Conservation (phyloP, 805 yeast genomes). For the Saccharomycopsis capsularis region DNA sequence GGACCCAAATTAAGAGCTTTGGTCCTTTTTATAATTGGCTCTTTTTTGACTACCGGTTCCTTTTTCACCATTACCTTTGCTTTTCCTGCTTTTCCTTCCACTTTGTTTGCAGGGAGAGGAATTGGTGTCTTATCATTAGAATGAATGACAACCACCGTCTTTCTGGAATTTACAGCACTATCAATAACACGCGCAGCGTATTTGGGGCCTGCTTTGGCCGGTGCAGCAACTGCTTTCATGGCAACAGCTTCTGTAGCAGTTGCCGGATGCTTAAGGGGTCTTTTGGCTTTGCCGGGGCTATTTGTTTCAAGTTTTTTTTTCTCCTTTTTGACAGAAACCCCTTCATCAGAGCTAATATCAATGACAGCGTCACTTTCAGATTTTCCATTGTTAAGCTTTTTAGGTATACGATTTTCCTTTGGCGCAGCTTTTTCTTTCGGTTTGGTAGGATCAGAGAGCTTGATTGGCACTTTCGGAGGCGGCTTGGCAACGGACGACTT, state of each 20-base stretch:
- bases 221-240: not conserved
- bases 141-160: conserved; percentile 1
- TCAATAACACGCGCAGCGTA: conserved; percentile 2
- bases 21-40: no score
- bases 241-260: not conserved
- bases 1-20: no score
- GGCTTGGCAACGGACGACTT: not conserved
- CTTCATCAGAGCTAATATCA: no score
- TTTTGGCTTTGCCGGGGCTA: no score
- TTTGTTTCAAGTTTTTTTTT: no score
- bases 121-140: conserved; percentile 4
- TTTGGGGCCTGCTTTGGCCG: not conserved
- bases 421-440: not conserved
- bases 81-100: no score
- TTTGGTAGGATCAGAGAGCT: not conserved
- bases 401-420: not conserved
- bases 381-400: no score
- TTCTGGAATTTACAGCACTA: not conserved
- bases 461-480: conserved; percentile 1
- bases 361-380: no score
- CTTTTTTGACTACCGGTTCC: no score
- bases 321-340: no score
- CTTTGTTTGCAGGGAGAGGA: not conserved
- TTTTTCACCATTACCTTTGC: no score
- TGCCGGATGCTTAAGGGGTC: no score